Conservation (phyloP, 768 basidiomycete genomes). For the Dentipellis sp. region DNA sequence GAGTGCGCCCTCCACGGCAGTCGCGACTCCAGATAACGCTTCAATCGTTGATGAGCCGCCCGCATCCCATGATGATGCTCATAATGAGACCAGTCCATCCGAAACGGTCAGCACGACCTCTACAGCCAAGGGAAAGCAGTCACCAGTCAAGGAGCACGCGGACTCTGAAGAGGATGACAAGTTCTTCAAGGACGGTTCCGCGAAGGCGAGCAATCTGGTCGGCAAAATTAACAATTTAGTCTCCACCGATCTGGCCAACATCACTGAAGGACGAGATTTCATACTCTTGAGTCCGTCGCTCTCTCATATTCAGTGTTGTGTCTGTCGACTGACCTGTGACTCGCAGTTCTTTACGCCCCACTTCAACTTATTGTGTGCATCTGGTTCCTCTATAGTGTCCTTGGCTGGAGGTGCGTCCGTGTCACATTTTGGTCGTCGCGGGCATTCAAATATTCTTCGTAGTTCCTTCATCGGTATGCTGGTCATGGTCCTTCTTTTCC, state of each 20-base stretch:
- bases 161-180: background rate
- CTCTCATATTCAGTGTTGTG: background rate
- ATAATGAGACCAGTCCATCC: background rate
- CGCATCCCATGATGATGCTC: background rate
- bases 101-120: slow-evolving; percentile 6
- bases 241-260: slow-evolving; percentile 44
- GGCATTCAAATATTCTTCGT: background rate
- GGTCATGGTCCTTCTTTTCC: slow-evolving; percentile 30
- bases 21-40: background rate
- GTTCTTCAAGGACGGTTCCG: background rate
- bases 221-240: slow-evolving; percentile 75
- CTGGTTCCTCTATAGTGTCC: slow-evolving; percentile 32
- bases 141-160: background rate
- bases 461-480: slow-evolving; percentile 33
- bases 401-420: slow-evolving; percentile 40
- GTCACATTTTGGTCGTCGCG: background rate
- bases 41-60: background rate
- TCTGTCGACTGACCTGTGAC: background rate
- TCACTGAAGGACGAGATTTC: slow-evolving; percentile 21
- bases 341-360: slow-evolving; percentile 27
- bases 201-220: slow-evolving; percentile 37
- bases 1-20: background rate
- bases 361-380: slow-evolving; percentile 31
- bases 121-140: background rate
- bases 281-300: slow-evolving; percentile 6